These are phyloP conservation scores for Botrytis cinerea DNA, from an alignment of 2,329 filamentous ascomycete species.

Conservation along the genomic window DNA sequence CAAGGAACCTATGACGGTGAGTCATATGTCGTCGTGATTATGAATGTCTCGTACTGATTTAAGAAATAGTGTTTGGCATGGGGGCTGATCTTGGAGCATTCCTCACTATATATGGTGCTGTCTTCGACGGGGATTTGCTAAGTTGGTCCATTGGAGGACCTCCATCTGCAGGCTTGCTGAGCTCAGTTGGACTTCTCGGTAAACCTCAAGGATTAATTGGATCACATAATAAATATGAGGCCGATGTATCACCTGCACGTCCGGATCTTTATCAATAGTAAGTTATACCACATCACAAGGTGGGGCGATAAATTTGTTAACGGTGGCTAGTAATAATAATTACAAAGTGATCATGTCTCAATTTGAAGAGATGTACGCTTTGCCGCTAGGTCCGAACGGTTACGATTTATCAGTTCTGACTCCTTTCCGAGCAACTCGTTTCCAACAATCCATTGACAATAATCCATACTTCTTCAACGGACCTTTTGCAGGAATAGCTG, in stretches of 20 bases:
- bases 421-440: conserved; percentile 48
- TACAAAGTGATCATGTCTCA: conserved; percentile 54
- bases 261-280: conserved; percentile 51
- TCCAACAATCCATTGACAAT: conserved; percentile 34
- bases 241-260: conserved; percentile 54
- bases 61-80: conserved; percentile 48
- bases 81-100: conserved; percentile 45
- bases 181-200: conserved; percentile 38
- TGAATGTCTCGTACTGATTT: neutral
- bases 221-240: conserved; percentile 58
- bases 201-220: conserved; percentile 51
- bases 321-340: conserved; percentile 47
- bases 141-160: conserved; percentile 55
- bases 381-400: conserved; percentile 44
- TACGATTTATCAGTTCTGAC: conserved; percentile 47
- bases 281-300: conserved; percentile 1
- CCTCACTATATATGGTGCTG: conserved; percentile 47
- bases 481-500: conserved; percentile 50
- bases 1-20: conserved; percentile 37
- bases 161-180: conserved; percentile 39
- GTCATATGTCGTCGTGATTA: conserved; percentile 19
- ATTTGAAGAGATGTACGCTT: conserved; percentile 52
- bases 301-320: neutral
- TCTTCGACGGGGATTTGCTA: conserved; percentile 53
- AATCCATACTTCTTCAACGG: conserved; percentile 58